Evolutionary conservation across 2,329 filamentous ascomycete species (phyloP), one percentile per base, ranked within the genome.

Genomic region (Colletotrichum ledebouriae): DNA sequence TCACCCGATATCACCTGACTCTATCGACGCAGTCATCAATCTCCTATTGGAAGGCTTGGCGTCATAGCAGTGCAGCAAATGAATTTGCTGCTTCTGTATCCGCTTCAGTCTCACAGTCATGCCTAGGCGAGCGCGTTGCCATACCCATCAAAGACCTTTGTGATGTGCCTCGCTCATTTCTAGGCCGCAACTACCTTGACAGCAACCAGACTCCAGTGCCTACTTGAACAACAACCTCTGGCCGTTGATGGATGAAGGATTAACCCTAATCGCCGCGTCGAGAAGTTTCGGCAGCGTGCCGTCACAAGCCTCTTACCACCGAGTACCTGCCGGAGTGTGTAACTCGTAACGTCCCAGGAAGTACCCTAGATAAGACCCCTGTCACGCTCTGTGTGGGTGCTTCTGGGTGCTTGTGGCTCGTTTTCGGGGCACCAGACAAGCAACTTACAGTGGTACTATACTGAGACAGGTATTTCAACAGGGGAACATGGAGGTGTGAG

Each of bases 201-300:
- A 15, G 20, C 20, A 13, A 25, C 46, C 12, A 7, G 12, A 25
- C 15, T 22, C 13, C 15, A 15, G 25, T 50, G 47, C 6, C 25
- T 22, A 13, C 47, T 50, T 33, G 22, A 13, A 39, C 37, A 39
- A 39, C 25, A 39, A 39, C 11, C 37, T 39, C 61, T 4, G 50
- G 37, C 37, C 15, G 55, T 42, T 39, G 46, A 37, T 29, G 61
- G 17, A n/a, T 10, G 9, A 22, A 52, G 10, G 37, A 49, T 12
- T 29, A 41, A 34, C 37, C 34, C 6, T 37, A n/a, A 42, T n/a
- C 22, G 58, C 46, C 33, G 44, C 22, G 22, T 52, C 13, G 55
- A 34, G 53, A 25, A 20, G 10, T 41, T 25, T 64, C 61, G 61
- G 61, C 61, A 64, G 34, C 0, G 55, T 64, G 61, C 61, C 61